Evolutionary conservation across 345 rosid species (phyloP).

Genomic region (Euphorbia peplus): DNA sequence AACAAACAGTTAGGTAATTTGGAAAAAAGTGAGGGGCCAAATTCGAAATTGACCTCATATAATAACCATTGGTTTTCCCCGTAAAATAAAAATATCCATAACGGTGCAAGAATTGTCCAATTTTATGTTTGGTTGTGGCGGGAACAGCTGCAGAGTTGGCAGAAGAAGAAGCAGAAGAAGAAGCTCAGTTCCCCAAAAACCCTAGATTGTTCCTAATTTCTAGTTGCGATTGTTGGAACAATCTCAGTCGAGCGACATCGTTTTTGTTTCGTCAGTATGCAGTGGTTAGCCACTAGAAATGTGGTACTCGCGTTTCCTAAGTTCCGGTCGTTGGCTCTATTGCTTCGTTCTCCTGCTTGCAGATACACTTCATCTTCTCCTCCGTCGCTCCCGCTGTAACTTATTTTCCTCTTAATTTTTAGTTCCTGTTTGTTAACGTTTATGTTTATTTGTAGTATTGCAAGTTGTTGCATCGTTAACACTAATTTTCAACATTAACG

Average conservation of each 20-base stretch:
- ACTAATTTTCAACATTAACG: background rate
- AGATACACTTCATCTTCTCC: conserved; percentile 34
- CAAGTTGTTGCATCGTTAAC: no score
- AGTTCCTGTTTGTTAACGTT: background rate
- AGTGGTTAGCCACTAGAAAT: conserved; percentile 61
- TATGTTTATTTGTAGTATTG: background rate
- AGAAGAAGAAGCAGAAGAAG: background rate
- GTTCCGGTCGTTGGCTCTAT: conserved; percentile 56
- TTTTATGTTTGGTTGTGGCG: conserved; percentile 20
- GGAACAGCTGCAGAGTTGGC: conserved; percentile 20
- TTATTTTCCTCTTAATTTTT: background rate
- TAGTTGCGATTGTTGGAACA: no score
- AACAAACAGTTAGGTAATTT: no score
- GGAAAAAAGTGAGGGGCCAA: no score
- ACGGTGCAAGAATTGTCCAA: background rate
- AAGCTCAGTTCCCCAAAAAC: conserved; percentile 19
- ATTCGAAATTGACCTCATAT: no score
- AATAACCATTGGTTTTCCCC: background rate
- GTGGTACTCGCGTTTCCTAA: conserved; percentile 58
- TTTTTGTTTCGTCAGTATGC: conserved; percentile 37
- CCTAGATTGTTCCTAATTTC: conserved; percentile 11
- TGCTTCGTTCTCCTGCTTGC: conserved; percentile 46
- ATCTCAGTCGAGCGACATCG: no score
- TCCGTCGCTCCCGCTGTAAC: conserved; percentile 47
- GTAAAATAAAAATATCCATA: background rate